Percentiles rank a stretch among this genome's conserved stretches.
Evolutionary conservation across 345 rosid genomes (phyloP).

Genomic region (Gossypium mustelinum): DNA sequence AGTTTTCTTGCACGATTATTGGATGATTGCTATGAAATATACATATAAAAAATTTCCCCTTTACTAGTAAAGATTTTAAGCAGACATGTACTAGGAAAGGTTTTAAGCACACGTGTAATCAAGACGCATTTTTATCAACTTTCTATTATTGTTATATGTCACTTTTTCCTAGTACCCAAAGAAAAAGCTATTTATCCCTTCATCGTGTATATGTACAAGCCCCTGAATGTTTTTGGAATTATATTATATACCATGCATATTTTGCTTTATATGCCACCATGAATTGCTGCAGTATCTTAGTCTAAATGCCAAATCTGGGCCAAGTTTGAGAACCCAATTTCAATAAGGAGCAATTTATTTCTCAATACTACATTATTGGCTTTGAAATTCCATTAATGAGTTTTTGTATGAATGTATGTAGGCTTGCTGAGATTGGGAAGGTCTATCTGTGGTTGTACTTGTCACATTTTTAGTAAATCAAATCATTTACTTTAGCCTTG

Average conservation of each 20-base stretch:
- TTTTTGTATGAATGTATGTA: background rate
- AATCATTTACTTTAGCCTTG: background rate
- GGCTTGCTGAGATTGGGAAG: background rate
- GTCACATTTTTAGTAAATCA: background rate
- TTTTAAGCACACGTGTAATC: background rate
- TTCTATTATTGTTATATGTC: background rate
- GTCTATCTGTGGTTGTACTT: background rate
- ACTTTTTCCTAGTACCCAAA: too few relatives aligned
- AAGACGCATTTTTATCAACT: background rate
- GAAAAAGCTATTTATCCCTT: too few relatives aligned
- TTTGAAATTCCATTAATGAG: background rate
- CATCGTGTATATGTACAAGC: background rate
- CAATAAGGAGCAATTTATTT: background rate
- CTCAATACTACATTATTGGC: background rate
- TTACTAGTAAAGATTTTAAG: too few relatives aligned
- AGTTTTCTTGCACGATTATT: background rate
- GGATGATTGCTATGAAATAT: background rate
- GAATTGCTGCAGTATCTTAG: background rate
- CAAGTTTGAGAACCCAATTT: background rate
- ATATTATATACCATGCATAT: background rate
- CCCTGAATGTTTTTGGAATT: background rate
- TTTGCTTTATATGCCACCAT: background rate
- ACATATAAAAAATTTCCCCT: too few relatives aligned
- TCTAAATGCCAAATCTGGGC: background rate
- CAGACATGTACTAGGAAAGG: background rate